phyloP scores from a whole-genome alignment of 116 monocot genomes.

The Trichopus zeylanicus region DNA sequence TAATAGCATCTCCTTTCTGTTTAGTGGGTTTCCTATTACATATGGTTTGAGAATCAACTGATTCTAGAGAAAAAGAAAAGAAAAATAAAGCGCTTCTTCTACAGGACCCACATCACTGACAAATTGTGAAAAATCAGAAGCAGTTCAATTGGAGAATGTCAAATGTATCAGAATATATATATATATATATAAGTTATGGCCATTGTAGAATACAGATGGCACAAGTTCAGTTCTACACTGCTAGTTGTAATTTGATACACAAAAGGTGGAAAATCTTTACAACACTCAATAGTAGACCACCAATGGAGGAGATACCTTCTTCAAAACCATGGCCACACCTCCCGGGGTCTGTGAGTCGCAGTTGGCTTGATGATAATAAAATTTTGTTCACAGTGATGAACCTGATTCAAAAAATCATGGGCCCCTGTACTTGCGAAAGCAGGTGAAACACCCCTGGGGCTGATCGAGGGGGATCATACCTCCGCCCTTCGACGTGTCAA shows the following conservation, averaged over 20 bases:
- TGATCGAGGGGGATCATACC: conserved; percentile 82
- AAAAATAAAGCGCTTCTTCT: too few relatives aligned
- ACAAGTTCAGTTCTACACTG: background rate
- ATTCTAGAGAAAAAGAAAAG: too few relatives aligned
- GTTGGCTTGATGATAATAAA: background rate
- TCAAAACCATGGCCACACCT: background rate
- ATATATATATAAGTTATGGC: too few relatives aligned
- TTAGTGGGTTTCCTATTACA: too few relatives aligned
- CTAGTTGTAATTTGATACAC: background rate
- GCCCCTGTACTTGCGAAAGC: conserved; percentile 48
- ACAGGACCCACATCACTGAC: too few relatives aligned
- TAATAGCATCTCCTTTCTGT: too few relatives aligned
- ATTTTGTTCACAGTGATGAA: too few relatives aligned
- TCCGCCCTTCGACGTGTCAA: conserved; percentile 81
- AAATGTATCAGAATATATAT: background rate
- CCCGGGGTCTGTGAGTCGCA: background rate
- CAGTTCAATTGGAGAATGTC: too few relatives aligned
- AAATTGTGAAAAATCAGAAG: too few relatives aligned
- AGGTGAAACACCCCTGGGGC: conserved; percentile 52
- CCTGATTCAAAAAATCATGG: conserved; percentile 17
- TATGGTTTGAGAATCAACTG: too few relatives aligned
- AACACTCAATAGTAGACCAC: background rate
- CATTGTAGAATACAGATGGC: background rate
- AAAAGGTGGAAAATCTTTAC: conserved; percentile 1
- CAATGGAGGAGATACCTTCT: background rate